Percentiles rank a stretch among this genome's conserved stretches.
Conservation (phyloP, 164 flowering plant genomes). For the Magnolia kwangsiensis region DNA sequence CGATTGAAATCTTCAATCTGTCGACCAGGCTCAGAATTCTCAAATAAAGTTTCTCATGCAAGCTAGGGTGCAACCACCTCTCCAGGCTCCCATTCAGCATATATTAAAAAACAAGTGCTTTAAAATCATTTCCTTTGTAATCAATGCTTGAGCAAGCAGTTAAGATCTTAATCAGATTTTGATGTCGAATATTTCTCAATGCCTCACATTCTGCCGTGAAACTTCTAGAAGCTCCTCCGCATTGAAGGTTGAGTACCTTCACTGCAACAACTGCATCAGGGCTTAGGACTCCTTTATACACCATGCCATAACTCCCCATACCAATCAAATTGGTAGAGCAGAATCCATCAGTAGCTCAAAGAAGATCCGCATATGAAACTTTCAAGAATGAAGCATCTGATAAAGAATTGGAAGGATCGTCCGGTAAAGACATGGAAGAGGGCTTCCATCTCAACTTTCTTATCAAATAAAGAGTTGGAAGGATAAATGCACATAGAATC, state of each 20-base stretch:
- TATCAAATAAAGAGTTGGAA: not conserved
- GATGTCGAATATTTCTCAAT: conserved; percentile 25
- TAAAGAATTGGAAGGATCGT: not conserved
- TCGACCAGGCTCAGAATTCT: conserved; percentile 18
- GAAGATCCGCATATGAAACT: conserved; percentile 20
- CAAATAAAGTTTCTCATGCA: not conserved
- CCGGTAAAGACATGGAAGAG: not conserved
- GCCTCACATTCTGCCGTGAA: conserved; percentile 32
- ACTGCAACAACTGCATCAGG: conserved; percentile 22
- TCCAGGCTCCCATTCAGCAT: conserved; percentile 40
- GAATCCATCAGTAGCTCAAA: conserved; percentile 26
- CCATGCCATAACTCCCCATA: conserved; percentile 33
- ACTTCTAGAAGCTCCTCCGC: conserved; percentile 23
- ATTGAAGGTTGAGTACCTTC: conserved; percentile 32
- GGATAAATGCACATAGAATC: not conserved
- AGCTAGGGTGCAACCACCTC: conserved; percentile 26
- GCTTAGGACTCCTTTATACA: conserved; percentile 24
- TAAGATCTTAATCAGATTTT: conserved; percentile 33
- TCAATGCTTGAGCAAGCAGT: conserved; percentile 28
- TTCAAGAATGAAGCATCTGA: not conserved
- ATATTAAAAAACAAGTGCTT: conserved; percentile 30
- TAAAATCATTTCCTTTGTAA: conserved; percentile 28
- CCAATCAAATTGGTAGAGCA: conserved; percentile 28
- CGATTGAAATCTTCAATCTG: conserved; percentile 29
- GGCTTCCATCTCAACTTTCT: not conserved